These are phyloP conservation scores for Limnanthes douglasii DNA, from an alignment of 345 rosid genomes.

Conservation along the genomic window DNA sequence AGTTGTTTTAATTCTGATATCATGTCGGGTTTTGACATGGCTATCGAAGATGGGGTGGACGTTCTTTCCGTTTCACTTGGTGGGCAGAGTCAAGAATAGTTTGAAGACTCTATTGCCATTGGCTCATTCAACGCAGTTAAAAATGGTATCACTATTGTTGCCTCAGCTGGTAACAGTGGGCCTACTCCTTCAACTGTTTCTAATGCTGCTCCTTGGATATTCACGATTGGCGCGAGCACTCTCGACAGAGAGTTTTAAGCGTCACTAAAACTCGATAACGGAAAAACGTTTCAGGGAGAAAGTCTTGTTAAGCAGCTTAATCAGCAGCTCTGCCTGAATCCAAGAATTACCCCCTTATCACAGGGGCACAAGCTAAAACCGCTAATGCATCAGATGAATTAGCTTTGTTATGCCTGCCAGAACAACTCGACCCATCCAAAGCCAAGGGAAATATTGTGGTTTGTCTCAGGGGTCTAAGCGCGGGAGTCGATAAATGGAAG, in stretches of 20 bases:
- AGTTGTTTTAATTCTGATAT: slow-evolving; percentile 16
- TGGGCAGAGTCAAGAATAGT: slow-evolving; percentile 9
- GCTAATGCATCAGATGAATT: too few species aligned
- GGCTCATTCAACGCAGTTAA: slow-evolving; percentile 34
- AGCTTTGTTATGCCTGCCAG: too few species aligned
- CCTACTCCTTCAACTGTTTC: slow-evolving; percentile 14
- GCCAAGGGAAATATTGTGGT: slow-evolving; percentile 36
- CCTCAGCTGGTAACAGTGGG: slow-evolving; percentile 31
- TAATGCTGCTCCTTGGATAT: slow-evolving; percentile 33
- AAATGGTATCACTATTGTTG: slow-evolving; percentile 31
- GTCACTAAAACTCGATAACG: slow-evolving; percentile 13
- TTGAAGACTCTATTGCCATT: slow-evolving; percentile 31
- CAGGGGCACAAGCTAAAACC: slow-evolving; percentile 9
- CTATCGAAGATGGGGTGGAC: slow-evolving; percentile 35
- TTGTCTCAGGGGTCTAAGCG: slow-evolving; percentile 45
- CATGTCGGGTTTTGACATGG: slow-evolving; percentile 37
- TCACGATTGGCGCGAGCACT: slow-evolving; percentile 30
- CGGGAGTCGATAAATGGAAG: too few species aligned
- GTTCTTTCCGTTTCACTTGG: slow-evolving; percentile 36
- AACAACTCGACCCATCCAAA: too few species aligned
- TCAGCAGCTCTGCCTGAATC: slow-evolving; percentile 18
- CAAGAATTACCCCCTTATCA: slow-evolving; percentile 10
- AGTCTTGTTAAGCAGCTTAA: slow-evolving; percentile 15
- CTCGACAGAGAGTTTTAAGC: slow-evolving; percentile 23
- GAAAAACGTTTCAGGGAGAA: slow-evolving; percentile 14